Evolutionary conservation across 1,139 yeast genomes (phyloP).

Genomic region (Taphrina deformans): DNA sequence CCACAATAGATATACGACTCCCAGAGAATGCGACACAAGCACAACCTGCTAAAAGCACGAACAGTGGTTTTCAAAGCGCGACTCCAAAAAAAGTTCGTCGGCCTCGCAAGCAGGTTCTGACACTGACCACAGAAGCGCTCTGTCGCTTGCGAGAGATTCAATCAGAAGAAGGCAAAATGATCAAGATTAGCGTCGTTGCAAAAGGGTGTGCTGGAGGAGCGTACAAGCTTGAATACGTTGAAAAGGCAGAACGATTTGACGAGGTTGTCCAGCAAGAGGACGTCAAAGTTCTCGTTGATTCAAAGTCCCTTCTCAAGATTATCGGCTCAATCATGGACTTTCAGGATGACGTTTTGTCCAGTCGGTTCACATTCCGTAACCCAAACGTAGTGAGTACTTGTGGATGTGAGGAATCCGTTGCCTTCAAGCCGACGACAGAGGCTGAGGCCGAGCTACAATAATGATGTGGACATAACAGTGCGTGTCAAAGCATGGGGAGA

Average conservation of each 20-base stretch:
- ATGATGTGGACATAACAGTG: background rate
- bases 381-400: constrained; percentile 97
- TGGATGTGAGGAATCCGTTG: constrained; percentile 95
- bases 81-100: constrained; percentile 23
- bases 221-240: constrained; percentile 85
- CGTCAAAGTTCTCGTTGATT: constrained; percentile 77
- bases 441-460: background rate
- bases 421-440: background rate
- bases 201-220: constrained; percentile 96
- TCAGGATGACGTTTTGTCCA: constrained; percentile 86
- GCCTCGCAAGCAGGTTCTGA: constrained; percentile 31
- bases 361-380: constrained; percentile 86
- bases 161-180: constrained; percentile 53
- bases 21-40: background rate
- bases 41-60: background rate
- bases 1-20: background rate
- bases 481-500: background rate
- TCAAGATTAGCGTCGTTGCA: constrained; percentile 89
- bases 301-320: constrained; percentile 90
- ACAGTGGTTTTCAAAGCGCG: background rate
- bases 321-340: constrained; percentile 99
- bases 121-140: constrained; percentile 25
- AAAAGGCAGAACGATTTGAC: constrained; percentile 87
- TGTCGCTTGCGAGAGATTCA: constrained; percentile 10
- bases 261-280: constrained; percentile 87